These are phyloP conservation scores for Stentor coeruleus DNA, from an alignment of 73 alveolate genomes.

Conservation along the genomic window DNA sequence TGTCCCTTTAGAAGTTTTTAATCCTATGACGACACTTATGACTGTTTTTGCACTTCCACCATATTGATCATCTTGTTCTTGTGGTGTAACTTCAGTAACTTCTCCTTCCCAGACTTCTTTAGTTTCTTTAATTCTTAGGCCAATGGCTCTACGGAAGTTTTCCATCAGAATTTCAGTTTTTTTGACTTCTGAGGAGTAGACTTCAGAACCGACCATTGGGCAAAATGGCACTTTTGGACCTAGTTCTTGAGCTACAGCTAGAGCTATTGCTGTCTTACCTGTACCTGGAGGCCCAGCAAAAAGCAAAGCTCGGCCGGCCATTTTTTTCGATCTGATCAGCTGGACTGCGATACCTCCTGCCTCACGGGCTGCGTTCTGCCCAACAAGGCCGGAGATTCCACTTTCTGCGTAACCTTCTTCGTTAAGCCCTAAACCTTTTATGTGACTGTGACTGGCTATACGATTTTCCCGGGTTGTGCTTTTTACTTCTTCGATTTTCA, in stretches of 20 bases:
- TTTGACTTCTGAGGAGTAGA: slow-evolving; percentile 97
- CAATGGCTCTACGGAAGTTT: slow-evolving; percentile 99
- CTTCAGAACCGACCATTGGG: slow-evolving; percentile 99
- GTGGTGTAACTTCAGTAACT: slow-evolving; percentile 99
- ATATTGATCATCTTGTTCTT: slow-evolving; percentile 93
- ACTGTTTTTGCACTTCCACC: slow-evolving; percentile 68
- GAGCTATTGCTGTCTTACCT: slow-evolving; percentile 98
- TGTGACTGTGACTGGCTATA: slow-evolving; percentile 97
- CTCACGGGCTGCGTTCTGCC: slow-evolving; percentile 91
- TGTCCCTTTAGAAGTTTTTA: slow-evolving; percentile 96
- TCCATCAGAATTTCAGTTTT: slow-evolving; percentile 99
- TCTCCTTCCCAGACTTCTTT: slow-evolving; percentile 99
- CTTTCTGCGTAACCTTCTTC: slow-evolving; percentile 76
- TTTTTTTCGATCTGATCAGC: slow-evolving; percentile 94
- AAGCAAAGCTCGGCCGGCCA: slow-evolving; percentile 99
- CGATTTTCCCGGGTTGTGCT: slow-evolving; percentile 98
- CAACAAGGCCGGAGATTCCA: slow-evolving; percentile 77
- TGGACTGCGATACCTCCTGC: slow-evolving; percentile 99
- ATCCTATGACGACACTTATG: slow-evolving; percentile 78
- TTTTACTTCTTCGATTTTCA: slow-evolving; percentile 97
- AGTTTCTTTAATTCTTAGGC: slow-evolving; percentile 95
- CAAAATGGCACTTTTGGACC: slow-evolving; percentile 99
- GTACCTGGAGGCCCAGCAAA: slow-evolving; percentile 98
- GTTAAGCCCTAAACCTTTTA: slow-evolving; percentile 97
- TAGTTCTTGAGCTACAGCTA: slow-evolving; percentile 98